Conservation (phyloP, 2,329 filamentous ascomycete species). For the Penicillium sp. region DNA sequence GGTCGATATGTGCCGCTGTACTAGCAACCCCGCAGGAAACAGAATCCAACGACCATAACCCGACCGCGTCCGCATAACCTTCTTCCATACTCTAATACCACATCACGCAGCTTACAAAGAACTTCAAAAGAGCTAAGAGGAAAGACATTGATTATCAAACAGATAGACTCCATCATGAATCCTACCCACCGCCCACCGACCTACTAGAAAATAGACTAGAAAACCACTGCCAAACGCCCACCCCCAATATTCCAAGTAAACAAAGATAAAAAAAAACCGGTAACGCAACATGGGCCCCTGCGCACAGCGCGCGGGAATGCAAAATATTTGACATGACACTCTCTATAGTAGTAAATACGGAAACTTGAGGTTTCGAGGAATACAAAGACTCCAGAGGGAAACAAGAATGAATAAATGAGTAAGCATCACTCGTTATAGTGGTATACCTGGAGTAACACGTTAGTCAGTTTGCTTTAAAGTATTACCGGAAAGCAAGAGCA, state of each 20-base stretch:
- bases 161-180: background rate
- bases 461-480: background rate
- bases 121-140: background rate
- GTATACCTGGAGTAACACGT: constrained; percentile 67
- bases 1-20: background rate
- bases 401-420: background rate
- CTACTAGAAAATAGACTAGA: background rate
- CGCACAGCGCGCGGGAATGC: background rate
- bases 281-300: background rate
- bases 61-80: too few species aligned
- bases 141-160: background rate
- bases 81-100: background rate
- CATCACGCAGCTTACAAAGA: background rate
- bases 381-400: too few species aligned
- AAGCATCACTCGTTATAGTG: constrained; percentile 77
- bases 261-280: background rate
- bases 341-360: background rate
- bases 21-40: background rate
- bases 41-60: background rate
- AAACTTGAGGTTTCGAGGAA: background rate
- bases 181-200: background rate
- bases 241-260: background rate
- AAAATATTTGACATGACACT: background rate
- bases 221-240: background rate
- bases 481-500: background rate